phyloP scores from a whole-genome alignment of 768 basidiomycete genomes.

The Podaxis mareebaensis region DNA sequence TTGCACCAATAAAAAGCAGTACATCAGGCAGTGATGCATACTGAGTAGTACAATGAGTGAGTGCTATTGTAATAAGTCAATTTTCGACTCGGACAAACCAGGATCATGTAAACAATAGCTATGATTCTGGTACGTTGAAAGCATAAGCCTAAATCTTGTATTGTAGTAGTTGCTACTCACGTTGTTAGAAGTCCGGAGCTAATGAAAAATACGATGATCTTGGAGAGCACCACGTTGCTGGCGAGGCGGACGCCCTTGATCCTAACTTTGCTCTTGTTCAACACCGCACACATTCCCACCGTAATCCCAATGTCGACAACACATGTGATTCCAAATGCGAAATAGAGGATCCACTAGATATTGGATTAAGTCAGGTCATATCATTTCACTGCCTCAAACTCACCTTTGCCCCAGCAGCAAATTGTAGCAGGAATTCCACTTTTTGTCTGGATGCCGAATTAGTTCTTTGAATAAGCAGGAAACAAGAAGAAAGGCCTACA shows the following conservation, averaged over 20 bases:
- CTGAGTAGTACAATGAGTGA: background rate
- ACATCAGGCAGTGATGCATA: slow-evolving; percentile 9
- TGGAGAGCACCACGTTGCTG: slow-evolving; percentile 13
- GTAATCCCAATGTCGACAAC: slow-evolving; percentile 15
- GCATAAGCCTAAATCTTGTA: background rate
- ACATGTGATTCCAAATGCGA: slow-evolving; percentile 8
- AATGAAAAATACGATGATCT: slow-evolving; percentile 17
- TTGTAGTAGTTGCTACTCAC: background rate
- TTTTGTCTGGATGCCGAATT: background rate
- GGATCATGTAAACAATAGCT: slow-evolving; percentile 10
- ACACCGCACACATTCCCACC: slow-evolving; percentile 7
- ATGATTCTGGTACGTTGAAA: background rate
- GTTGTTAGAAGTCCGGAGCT: slow-evolving; percentile 14
- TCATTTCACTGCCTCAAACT: background rate
- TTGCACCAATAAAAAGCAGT: slow-evolving; percentile 10
- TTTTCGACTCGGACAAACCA: background rate
- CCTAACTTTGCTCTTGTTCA: slow-evolving; percentile 11
- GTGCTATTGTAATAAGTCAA: background rate
- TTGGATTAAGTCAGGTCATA: background rate
- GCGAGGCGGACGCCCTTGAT: slow-evolving; percentile 4
- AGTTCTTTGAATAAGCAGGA: background rate
- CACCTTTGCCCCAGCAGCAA: slow-evolving; percentile 7
- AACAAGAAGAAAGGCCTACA: background rate
- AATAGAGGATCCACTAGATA: slow-evolving; percentile 13
- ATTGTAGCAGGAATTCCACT: slow-evolving; percentile 7